These are phyloP conservation scores for Coemansia sp. DNA, from an alignment of 192 early-diverging fungal genomes.

Conservation along the genomic window DNA sequence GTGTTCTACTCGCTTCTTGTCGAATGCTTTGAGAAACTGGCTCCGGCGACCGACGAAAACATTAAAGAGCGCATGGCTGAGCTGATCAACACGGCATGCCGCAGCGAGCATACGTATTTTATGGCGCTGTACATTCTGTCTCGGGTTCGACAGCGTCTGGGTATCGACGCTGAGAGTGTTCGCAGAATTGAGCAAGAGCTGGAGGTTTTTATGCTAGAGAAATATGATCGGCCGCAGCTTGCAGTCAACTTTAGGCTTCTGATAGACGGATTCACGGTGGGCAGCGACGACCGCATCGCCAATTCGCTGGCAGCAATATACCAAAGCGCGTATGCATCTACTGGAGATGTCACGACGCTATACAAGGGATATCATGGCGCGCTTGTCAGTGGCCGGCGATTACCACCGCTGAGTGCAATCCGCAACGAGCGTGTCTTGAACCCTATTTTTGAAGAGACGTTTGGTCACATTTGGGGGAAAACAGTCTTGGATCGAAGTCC, in stretches of 20 bases:
- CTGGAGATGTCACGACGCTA: conserved; percentile 38
- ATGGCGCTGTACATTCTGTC: conserved; percentile 41
- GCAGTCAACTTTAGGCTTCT: conserved; percentile 44
- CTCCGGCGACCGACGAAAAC: conserved; percentile 61
- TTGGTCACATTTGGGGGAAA: conserved; percentile 40
- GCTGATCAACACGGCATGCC: conserved; percentile 47
- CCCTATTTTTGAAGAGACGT: conserved; percentile 43
- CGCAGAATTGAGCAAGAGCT: conserved; percentile 44
- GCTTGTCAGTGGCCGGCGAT: background rate
- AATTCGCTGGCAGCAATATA: conserved; percentile 39
- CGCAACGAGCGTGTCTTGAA: conserved; percentile 37
- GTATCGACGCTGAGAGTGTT: conserved; percentile 22
- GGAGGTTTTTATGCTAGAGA: conserved; percentile 42
- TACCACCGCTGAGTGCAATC: conserved; percentile 20
- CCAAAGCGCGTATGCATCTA: conserved; percentile 41
- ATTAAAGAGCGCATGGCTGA: conserved; percentile 60
- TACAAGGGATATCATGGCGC: conserved; percentile 43
- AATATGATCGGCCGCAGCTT: conserved; percentile 38
- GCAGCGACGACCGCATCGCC: conserved; percentile 35
- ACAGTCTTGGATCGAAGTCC: conserved; percentile 14
- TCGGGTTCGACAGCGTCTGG: conserved; percentile 25
- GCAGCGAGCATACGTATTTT: conserved; percentile 46
- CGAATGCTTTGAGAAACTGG: conserved; percentile 64
- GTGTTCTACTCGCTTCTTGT: conserved; percentile 67
- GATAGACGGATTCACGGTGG: conserved; percentile 29